These are phyloP conservation scores for Clohesyomyces aquaticus DNA, from an alignment of 495 filamentous ascomycete genomes.

Conservation along the genomic window DNA sequence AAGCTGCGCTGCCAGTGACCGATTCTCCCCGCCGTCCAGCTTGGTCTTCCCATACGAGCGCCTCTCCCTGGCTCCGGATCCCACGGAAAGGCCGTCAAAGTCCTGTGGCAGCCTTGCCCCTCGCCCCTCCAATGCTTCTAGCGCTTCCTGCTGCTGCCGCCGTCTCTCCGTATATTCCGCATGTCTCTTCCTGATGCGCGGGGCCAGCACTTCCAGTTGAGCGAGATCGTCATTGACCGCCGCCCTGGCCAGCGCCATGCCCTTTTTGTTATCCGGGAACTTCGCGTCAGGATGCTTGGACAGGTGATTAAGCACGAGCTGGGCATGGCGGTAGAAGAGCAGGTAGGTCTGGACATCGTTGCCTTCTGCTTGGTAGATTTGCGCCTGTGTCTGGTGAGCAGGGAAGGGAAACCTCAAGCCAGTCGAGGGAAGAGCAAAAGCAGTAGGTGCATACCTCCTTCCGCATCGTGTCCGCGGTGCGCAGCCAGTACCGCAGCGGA, in stretches of 20 bases:
- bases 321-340: conserved; percentile 78
- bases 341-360: conserved; percentile 87
- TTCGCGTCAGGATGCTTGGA: conserved; percentile 52
- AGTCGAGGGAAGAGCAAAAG: too few species aligned
- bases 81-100: conserved; percentile 23
- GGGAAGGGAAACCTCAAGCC: neutral
- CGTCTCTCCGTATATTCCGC: conserved; percentile 58
- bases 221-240: conserved; percentile 58
- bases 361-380: conserved; percentile 81
- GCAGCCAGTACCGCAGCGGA: conserved; percentile 76
- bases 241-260: conserved; percentile 55
- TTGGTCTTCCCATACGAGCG: conserved; percentile 23
- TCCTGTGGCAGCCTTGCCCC: conserved; percentile 9
- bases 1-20: conserved; percentile 76
- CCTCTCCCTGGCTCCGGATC: conserved; percentile 1
- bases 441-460: too few species aligned
- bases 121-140: conserved; percentile 42
- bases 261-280: conserved; percentile 53
- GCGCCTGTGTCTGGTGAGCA: conserved; percentile 55
- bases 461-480: conserved; percentile 74
- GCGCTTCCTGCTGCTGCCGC: conserved; percentile 39
- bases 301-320: conserved; percentile 56
- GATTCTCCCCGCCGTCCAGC: conserved; percentile 71
- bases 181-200: conserved; percentile 67
- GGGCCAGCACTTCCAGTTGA: conserved; percentile 68